Evolutionary conservation across 148 eudicot species (phyloP).

Genomic region (Gaultheria prostrata): DNA sequence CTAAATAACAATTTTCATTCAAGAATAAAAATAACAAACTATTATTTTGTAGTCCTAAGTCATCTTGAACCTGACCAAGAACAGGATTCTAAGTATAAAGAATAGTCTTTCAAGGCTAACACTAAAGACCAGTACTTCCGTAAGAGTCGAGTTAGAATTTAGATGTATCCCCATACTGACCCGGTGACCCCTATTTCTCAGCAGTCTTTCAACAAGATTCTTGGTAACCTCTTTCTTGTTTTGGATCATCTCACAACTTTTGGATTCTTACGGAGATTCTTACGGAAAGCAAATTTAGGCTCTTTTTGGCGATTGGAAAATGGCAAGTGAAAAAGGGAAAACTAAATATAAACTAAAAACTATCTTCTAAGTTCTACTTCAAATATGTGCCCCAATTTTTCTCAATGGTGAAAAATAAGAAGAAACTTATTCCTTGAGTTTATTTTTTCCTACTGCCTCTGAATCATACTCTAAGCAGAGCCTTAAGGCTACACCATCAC

Average conservation of each 20-base stretch:
- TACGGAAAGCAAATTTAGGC: slow-evolving; percentile 2
- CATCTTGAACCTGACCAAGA: not conserved
- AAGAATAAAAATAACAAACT: not conserved
- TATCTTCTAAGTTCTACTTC: not conserved
- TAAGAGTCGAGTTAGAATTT: not conserved
- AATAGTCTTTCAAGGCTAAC: not conserved
- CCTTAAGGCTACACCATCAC: too few species aligned
- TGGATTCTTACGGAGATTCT: not conserved
- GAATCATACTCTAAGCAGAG: not conserved
- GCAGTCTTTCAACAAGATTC: not conserved
- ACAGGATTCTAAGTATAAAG: not conserved
- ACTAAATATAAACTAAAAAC: not conserved
- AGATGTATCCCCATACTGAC: not conserved
- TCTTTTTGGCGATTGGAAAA: not conserved
- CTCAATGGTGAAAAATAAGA: not conserved
- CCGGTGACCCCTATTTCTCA: not conserved
- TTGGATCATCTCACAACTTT: not conserved
- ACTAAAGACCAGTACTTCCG: not conserved
- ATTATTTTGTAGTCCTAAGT: not conserved
- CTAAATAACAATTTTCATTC: not conserved
- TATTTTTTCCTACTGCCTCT: not conserved
- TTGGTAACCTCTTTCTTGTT: not conserved
- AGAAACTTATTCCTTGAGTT: not conserved
- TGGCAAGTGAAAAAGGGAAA: not conserved
- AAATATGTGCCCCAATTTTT: not conserved